Conservation (phyloP, 371 early-diverging fungal species). For the Apophysomyces sp. region DNA sequence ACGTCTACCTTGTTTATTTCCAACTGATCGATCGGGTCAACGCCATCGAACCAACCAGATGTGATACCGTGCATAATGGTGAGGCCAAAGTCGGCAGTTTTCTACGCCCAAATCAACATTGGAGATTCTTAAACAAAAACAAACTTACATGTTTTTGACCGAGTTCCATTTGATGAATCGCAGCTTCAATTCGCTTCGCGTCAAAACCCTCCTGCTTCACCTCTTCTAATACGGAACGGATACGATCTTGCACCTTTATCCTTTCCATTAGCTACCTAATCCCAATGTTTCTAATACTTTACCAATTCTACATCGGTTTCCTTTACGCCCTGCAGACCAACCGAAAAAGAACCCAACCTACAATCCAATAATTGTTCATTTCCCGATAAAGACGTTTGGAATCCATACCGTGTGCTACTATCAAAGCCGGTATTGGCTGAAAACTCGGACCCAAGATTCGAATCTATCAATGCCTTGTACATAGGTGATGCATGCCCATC, state of each 20-base stretch:
- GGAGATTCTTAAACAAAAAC: neutral
- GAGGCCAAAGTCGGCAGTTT: constrained; percentile 89
- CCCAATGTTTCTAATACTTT: constrained; percentile 4
- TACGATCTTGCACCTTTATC: constrained; percentile 65
- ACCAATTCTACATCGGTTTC: constrained; percentile 53
- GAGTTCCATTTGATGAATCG: constrained; percentile 88
- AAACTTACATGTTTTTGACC: constrained; percentile 79
- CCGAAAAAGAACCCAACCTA: constrained; percentile 55
- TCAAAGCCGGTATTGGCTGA: constrained; percentile 90
- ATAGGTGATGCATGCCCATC: constrained; percentile 92
- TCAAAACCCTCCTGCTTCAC: constrained; percentile 79
- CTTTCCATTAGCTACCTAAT: neutral
- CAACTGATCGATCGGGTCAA: constrained; percentile 82
- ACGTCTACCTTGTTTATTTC: constrained; percentile 74
- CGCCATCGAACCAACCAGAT: constrained; percentile 89
- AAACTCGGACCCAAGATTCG: constrained; percentile 91
- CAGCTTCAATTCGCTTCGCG: constrained; percentile 78
- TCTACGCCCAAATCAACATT: constrained; percentile 37
- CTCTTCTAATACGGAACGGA: constrained; percentile 66
- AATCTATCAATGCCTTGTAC: constrained; percentile 93
- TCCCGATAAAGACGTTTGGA: neutral
- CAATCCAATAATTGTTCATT: neutral
- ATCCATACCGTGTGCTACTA: constrained; percentile 53
- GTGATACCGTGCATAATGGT: constrained; percentile 74
- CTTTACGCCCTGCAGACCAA: constrained; percentile 74